Evolutionary conservation across 148 eudicot genomes (phyloP).

Genomic region (Linanthus parryae): DNA sequence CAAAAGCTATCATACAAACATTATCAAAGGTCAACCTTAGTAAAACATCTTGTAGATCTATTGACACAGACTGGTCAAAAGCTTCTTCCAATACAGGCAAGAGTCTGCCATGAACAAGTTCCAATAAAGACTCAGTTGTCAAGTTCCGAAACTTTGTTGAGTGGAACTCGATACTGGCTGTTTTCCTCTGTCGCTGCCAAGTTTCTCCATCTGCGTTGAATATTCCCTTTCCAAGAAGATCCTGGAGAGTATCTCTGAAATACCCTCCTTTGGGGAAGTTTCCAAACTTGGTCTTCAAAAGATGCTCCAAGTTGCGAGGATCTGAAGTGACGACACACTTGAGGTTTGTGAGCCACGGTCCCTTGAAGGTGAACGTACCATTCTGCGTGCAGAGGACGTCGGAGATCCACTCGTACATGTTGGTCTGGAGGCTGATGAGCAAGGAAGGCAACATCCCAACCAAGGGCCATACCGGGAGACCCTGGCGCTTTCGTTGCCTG

Average conservation of each 20-base stretch:
- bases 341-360: conserved; percentile 61
- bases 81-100: conserved; percentile 67
- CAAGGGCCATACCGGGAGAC: conserved; percentile 71
- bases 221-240: conserved; percentile 76
- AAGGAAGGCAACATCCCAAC: conserved; percentile 85
- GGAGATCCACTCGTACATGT: conserved; percentile 69
- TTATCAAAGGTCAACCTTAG: conserved; percentile 77
- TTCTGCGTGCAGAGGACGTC: conserved; percentile 28
- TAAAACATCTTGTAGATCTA: conserved; percentile 74
- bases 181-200: conserved; percentile 81
- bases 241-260: conserved; percentile 41
- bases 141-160: conserved; percentile 56
- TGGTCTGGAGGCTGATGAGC: conserved; percentile 29
- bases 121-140: conserved; percentile 52
- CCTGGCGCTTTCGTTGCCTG: conserved; percentile 41
- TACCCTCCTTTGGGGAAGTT: conserved; percentile 70
- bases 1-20: conserved; percentile 81
- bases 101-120: conserved; percentile 59
- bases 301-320: conserved; percentile 68
- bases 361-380: conserved; percentile 61
- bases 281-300: conserved; percentile 54
- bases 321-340: conserved; percentile 76
- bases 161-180: conserved; percentile 78
- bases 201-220: conserved; percentile 67
- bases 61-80: conserved; percentile 7